Percentiles rank a stretch among this genome's conserved stretches.
Evolutionary conservation across 495 filamentous ascomycete species (phyloP).

Genomic region (Penicillium paradoxum): DNA sequence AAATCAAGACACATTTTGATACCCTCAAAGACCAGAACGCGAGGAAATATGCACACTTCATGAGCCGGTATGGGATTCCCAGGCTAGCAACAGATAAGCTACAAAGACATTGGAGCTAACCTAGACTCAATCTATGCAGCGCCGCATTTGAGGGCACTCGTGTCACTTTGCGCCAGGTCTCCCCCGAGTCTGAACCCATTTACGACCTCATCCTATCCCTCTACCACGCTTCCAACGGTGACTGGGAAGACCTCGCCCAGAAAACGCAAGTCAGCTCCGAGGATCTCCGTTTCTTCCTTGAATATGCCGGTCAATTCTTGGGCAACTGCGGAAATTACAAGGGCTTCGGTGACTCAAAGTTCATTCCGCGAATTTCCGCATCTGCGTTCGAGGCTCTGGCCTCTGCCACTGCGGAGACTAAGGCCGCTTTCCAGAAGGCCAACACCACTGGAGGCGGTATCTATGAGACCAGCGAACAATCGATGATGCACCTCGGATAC

Average conservation of each 20-base stretch:
- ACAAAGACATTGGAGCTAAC: conserved; percentile 7
- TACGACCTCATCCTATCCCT: conserved; percentile 86
- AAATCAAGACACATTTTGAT: conserved; percentile 86
- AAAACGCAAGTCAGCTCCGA: conserved; percentile 66
- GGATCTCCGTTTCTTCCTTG: conserved; percentile 69
- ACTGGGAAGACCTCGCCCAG: conserved; percentile 68
- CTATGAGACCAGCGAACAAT: conserved; percentile 60
- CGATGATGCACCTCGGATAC: conserved; percentile 81
- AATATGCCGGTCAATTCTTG: conserved; percentile 84
- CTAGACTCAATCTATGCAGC: conserved; percentile 37
- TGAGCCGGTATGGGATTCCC: conserved; percentile 60
- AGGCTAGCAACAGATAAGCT: not conserved
- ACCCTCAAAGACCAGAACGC: conserved; percentile 68
- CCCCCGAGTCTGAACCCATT: conserved; percentile 84
- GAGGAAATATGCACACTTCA: conserved; percentile 80
- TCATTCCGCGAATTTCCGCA: conserved; percentile 72
- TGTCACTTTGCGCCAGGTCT: conserved; percentile 82
- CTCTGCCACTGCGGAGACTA: conserved; percentile 52
- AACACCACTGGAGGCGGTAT: conserved; percentile 58
- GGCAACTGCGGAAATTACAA: conserved; percentile 96
- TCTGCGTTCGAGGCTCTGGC: conserved; percentile 68
- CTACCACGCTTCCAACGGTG: conserved; percentile 64
- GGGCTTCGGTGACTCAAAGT: conserved; percentile 91
- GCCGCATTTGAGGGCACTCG: conserved; percentile 81
- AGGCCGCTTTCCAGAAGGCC: conserved; percentile 58